Evolutionary conservation across 2,329 filamentous ascomycete genomes (phyloP), one percentile per base, ranked within the genome.

Genomic region (Zopfia rhizophila): DNA sequence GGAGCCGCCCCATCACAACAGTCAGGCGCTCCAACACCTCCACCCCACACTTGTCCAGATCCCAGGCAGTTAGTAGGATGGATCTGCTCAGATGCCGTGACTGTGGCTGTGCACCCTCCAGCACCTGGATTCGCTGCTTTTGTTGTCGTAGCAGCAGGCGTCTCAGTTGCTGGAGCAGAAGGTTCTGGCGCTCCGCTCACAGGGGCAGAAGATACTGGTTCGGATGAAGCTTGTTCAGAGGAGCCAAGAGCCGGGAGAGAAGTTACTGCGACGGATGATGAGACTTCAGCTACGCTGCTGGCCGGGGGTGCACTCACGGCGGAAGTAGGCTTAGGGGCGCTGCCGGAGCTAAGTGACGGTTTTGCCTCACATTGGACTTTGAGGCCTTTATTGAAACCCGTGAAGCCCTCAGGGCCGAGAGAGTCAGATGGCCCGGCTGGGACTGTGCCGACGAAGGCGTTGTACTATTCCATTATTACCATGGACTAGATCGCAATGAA

Each of bases 401-500:
- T 38, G 8, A 58, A 13, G 12, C 47, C 55, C 21, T 53, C 55
- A 16, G 44, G 31, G 2, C 38, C 53, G 3, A 63, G 27, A n/a
- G 38, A 29, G 30, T 64, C 61, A 2, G 42, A 11, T n/a, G 29
- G 16, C 7, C 68, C 60, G 0, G 65, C 65, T 3, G 80, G 78
- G 3, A 82, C 66, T 1, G 72, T 78, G 11, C 80, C 80, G 0
- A 81, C 78, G 49, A 79, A 83, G 11, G 78, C 75, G 46, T 83
- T 83, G 69, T 78, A 83, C 65, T 83, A 83, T 70, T 82, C 82
- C 36, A 82, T 69, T 3, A 37, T 13, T n/a, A n/a, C n/a, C n/a
- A n/a, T n/a, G n/a, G n/a, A n/a, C 16, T 19, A 18, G 18, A 5
- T 12, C 8, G 2, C 10, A 3, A 4, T 37, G 19, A 22, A 27